Evolutionary conservation across 345 rosid species (phyloP).

Genomic region (Ceriops decandra): DNA sequence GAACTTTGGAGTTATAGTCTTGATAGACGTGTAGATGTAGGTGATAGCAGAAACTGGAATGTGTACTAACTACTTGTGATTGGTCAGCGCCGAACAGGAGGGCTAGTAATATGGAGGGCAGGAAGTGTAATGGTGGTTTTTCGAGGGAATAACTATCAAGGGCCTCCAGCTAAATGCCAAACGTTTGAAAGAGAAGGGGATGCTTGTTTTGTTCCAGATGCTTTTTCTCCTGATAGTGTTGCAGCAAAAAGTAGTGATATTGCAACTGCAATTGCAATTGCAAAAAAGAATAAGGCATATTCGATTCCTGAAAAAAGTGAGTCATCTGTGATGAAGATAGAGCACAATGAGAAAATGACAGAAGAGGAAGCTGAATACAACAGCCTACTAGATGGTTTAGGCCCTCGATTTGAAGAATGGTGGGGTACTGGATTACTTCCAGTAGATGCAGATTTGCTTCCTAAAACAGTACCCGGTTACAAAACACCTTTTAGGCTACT

Average conservation of each 20-base stretch:
- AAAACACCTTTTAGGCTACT: constrained; percentile 97
- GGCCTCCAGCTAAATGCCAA: constrained; percentile 51
- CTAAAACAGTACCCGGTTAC: constrained; percentile 70
- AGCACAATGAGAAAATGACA: constrained; percentile 41
- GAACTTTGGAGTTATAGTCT: background rate
- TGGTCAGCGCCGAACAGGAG: constrained; percentile 94
- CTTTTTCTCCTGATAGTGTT: constrained; percentile 46
- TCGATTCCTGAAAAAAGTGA: constrained; percentile 36
- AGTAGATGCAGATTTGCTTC: constrained; percentile 91
- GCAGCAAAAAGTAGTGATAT: constrained; percentile 25
- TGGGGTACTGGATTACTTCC: constrained; percentile 99
- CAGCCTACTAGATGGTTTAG: constrained; percentile 72
- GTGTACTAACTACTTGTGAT: constrained; percentile 35
- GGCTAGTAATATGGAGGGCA: constrained; percentile 92
- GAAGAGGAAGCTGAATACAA: constrained; percentile 83
- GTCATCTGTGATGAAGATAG: constrained; percentile 30
- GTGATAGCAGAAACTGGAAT: background rate
- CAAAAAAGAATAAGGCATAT: too few relatives aligned
- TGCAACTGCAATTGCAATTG: constrained; percentile 14
- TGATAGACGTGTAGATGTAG: background rate
- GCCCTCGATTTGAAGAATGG: constrained; percentile 91
- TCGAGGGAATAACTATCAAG: constrained; percentile 71
- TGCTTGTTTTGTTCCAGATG: constrained; percentile 65
- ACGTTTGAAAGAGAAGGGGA: constrained; percentile 39
- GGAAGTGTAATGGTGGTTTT: constrained; percentile 97